Percentiles rank a stretch among this genome's conserved stretches.
Conservation (phyloP, 441 rosid genomes). For the Erodium texanum region DNA sequence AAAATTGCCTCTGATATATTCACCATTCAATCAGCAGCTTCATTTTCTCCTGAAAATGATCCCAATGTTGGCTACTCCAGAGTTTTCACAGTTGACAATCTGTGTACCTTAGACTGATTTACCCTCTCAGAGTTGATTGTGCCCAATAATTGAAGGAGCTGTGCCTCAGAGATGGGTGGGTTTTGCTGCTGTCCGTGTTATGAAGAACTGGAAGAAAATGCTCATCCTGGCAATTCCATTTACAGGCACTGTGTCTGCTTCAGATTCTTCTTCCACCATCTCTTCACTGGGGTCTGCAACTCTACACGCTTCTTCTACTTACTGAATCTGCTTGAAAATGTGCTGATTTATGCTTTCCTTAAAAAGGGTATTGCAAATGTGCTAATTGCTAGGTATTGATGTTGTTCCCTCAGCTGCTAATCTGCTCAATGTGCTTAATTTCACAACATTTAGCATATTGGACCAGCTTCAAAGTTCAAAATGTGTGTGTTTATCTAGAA, state of each 20-base stretch:
- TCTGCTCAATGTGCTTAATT: no score
- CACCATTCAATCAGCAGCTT: background rate
- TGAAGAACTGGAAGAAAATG: slow-evolving; percentile 43
- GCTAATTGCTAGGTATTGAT: no score
- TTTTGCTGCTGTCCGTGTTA: slow-evolving; percentile 45
- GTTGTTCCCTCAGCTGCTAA: no score
- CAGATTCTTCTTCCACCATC: slow-evolving; percentile 43
- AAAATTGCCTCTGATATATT: no score
- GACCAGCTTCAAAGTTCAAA: no score
- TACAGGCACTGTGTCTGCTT: slow-evolving; percentile 44
- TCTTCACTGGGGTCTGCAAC: slow-evolving; percentile 41
- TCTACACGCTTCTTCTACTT: background rate
- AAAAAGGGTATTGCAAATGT: no score
- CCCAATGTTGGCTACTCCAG: background rate
- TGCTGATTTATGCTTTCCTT: no score
- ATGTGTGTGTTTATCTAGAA: no score
- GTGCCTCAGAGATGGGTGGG: slow-evolving; percentile 31
- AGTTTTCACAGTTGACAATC: background rate
- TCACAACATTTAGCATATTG: no score
- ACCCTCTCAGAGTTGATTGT: background rate
- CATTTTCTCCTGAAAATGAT: background rate
- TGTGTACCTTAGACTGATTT: background rate
- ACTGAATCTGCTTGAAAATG: no score
- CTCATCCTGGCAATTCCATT: slow-evolving; percentile 35
- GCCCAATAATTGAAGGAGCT: background rate